Evolutionary conservation across 1,284 basidiomycete species (phyloP).

Genomic region (Boletellus dicymbophilus): DNA sequence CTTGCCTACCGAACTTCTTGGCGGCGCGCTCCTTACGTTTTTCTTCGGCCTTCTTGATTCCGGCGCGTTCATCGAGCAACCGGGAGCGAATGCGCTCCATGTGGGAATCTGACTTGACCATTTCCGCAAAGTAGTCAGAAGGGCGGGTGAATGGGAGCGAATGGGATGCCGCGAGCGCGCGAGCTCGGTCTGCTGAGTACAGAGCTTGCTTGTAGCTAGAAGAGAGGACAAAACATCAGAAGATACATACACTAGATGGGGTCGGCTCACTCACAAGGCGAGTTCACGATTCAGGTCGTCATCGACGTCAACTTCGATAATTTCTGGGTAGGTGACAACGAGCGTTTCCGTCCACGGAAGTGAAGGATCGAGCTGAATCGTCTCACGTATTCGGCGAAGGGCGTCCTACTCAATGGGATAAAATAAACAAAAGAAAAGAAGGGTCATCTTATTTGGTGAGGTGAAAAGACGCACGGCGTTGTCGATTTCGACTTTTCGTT

Average conservation of each 20-base stretch:
- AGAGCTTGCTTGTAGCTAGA: slow-evolving; percentile 94
- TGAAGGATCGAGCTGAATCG: slow-evolving; percentile 74
- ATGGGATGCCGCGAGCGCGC: slow-evolving; percentile 71
- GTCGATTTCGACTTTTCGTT: slow-evolving; percentile 82
- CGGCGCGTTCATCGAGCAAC: slow-evolving; percentile 86
- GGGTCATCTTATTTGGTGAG: not conserved
- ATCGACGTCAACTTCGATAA: slow-evolving; percentile 77
- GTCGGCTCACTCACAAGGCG: slow-evolving; percentile 69
- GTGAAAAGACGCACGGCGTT: slow-evolving; percentile 58
- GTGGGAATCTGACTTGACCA: slow-evolving; percentile 97
- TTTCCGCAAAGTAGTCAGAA: slow-evolving; percentile 96
- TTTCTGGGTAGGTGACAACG: slow-evolving; percentile 70
- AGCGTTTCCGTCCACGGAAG: slow-evolving; percentile 89
- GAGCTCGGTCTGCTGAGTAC: slow-evolving; percentile 77
- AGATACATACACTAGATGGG: not conserved
- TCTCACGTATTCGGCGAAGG: slow-evolving; percentile 78
- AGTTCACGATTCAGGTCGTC: slow-evolving; percentile 95
- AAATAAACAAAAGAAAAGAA: not conserved
- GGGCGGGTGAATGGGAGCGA: slow-evolving; percentile 92
- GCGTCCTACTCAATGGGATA: slow-evolving; percentile 55
- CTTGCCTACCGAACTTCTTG: slow-evolving; percentile 98
- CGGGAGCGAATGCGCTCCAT: slow-evolving; percentile 97
- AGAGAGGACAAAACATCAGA: slow-evolving; percentile 2
- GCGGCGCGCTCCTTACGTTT: slow-evolving; percentile 92
- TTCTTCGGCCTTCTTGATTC: slow-evolving; percentile 91